Base-by-base conservation (phyloP, 192 early-diverging fungal genomes). In the Backusella parvicylindrica region DNA sequence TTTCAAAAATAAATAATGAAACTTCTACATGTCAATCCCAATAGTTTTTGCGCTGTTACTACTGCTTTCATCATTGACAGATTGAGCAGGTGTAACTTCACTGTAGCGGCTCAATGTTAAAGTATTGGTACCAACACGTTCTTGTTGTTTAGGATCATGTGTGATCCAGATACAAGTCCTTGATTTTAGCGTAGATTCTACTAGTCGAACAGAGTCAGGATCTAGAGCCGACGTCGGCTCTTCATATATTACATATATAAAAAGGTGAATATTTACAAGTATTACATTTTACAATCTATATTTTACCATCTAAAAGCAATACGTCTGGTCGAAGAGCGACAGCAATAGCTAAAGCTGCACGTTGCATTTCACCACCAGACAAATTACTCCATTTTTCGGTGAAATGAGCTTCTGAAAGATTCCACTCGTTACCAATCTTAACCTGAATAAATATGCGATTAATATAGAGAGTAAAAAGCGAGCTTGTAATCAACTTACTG, bases 171-270 rank as follows among this genome's bases (percentile, higher is more conserved):
- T 82, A 71, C 93, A 93, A 36, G 91, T 91, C 30, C 85, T 75
- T 8, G 79, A 68, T 26, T 85, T 71, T 43, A 97, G 77, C 0
- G 94, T 88, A 7, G 88, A 76, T 75, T 97, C 94, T 2, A 97
- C 95, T 32, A 91, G 77, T 31, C 80, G 71, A 37, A 86, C 86
- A 0, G 93, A 85, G 64, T 82, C 85, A 33, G 91, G 90, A 79
- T 97, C 95, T 43, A 97, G 72, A 2, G 95, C 94, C 16, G 90
- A 91, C 1, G 95, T 97, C 3, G 95, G 95, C 78, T 97, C 95
- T 91, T 67, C 16, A 41, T 77, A 47, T 11, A 43, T 49, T 37
- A 18, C 28, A 28, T 35, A 28, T 26, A 36, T 50, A 18, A 11
- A 6, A 7, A 15, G n/a, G 18, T 30, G n/a, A 30, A 31, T 36